Evolutionary conservation across 1,284 basidiomycete species (phyloP), one percentile per base, ranked within the genome.

Genomic region (Moesziomyces aphidis): DNA sequence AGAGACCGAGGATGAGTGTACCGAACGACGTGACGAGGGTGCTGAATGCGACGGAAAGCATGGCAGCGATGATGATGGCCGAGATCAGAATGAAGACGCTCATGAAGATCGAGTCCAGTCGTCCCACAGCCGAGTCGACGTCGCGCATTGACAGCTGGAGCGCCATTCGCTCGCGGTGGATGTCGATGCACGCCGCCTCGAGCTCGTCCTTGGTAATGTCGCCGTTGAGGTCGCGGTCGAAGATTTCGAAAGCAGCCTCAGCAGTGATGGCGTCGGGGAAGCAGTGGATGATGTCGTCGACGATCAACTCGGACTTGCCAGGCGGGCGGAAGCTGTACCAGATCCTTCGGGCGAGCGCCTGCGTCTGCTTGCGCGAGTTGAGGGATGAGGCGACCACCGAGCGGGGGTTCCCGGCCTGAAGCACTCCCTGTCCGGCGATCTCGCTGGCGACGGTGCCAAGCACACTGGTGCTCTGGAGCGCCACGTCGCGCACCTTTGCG

Each of bases 81-180:
- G 89, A 90, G 50, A 93, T 88, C 61, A 92, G 86, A 34, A 90
- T 85, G 50, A 87, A 87, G 51, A 87, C 69, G 55, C 85, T 84
- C 83, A 87, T 85, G 77, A 87, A 87, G 69, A 87, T 87, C 55
- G 86, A 84, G 61, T 77, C 63, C 46, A 77, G 74, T 65, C 92
- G 91, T 76, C 91, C 91, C 1, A 80, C 78, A 17, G 78, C 94
- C 64, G 92, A 93, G 85, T 97, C 94, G 56, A 96, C 87, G 84
- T 96, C 94, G 44, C 90, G 89, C 93, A 97, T 94, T 13, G 91
- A 93, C 78, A 91, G 90, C 72, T 93, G 91, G 57, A 97, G 89
- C 7, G 91, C 90, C 44, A 94, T 86, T 69, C 94, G 90, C 80
- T 96, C 94, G 34, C 92, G 89, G 83, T 95, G 93, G 62, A 93